phyloP scores from a whole-genome alignment of 2,329 filamentous ascomycete genomes.

The Nemania diffusa region DNA sequence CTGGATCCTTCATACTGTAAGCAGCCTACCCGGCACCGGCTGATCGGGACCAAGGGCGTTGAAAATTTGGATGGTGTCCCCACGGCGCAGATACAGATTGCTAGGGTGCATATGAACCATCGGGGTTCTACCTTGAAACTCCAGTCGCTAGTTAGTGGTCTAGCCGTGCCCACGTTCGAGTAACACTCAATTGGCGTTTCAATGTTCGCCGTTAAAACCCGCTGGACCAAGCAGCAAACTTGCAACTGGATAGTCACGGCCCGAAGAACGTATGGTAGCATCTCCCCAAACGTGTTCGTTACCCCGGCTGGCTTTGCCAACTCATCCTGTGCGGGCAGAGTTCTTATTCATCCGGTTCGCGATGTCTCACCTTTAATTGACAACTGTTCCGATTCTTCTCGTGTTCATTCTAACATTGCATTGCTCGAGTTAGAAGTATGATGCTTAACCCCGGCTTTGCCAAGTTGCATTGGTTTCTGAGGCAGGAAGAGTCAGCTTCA shows the following conservation, averaged over 20 bases:
- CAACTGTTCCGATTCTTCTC: neutral
- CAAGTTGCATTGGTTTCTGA: neutral
- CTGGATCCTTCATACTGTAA: slow-evolving; percentile 1
- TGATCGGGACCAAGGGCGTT: slow-evolving; percentile 9
- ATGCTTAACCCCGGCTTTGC: neutral
- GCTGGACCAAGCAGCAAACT: slow-evolving; percentile 18
- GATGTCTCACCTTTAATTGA: slow-evolving; percentile 6
- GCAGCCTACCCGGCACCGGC: slow-evolving; percentile 3
- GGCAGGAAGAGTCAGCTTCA: neutral
- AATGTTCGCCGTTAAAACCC: slow-evolving; percentile 7
- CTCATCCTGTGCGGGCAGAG: slow-evolving; percentile 22
- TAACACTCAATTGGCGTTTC: neutral
- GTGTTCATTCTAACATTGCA: neutral
- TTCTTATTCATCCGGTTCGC: slow-evolving; percentile 23
- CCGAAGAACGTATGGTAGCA: slow-evolving; percentile 8
- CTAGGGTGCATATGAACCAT: neutral
- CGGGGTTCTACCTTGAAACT: slow-evolving; percentile 4
- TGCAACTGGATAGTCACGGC: slow-evolving; percentile 5
- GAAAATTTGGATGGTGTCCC: slow-evolving; percentile 8
- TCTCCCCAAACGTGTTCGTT: neutral
- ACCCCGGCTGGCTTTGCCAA: slow-evolving; percentile 12
- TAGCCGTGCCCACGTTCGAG: slow-evolving; percentile 16
- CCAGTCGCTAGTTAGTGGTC: slow-evolving; percentile 3
- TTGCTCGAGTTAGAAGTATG: neutral
- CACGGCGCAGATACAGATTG: neutral